Conservation (phyloP, 441 rosid species). For the Adansonia gregorii region DNA sequence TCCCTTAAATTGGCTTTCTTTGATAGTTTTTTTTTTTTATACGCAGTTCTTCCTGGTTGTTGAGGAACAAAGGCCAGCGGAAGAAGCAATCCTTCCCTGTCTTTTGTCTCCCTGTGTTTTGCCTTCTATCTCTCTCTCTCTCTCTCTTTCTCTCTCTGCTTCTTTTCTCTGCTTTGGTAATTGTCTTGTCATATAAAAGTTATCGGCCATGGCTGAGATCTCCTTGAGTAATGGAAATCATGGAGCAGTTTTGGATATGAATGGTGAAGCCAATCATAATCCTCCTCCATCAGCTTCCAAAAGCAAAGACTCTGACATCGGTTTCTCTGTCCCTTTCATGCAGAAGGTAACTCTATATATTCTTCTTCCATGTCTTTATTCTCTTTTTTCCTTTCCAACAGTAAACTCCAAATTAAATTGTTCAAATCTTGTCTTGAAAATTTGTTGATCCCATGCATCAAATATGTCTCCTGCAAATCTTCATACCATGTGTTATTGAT, state of each 20-base stretch:
- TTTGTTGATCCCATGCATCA: not conserved
- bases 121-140: not conserved
- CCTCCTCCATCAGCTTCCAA: slow-evolving; percentile 24
- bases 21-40: not conserved
- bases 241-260: slow-evolving; percentile 53
- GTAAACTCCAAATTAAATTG: not conserved
- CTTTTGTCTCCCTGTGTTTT: slow-evolving; percentile 21
- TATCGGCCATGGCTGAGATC: slow-evolving; percentile 58
- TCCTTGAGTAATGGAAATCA: slow-evolving; percentile 37
- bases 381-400: not conserved
- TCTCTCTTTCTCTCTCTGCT: not conserved
- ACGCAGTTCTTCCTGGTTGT: not conserved
- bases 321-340: slow-evolving; percentile 64
- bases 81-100: not conserved
- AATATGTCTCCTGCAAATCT: not conserved
- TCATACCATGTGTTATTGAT: not conserved
- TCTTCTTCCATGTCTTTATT: not conserved
- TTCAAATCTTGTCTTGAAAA: not conserved
- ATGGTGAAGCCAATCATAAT: slow-evolving; percentile 31
- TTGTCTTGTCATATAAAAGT: slow-evolving; percentile 2
- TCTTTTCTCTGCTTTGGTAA: slow-evolving; percentile 6
- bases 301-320: slow-evolving; percentile 41
- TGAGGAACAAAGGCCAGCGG: not conserved
- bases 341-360: slow-evolving; percentile 60
- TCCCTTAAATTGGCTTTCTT: slow-evolving; percentile 36